These are phyloP conservation scores for Fusarium xyrophilum DNA, from an alignment of 2,329 filamentous ascomycete species.

Conservation along the genomic window DNA sequence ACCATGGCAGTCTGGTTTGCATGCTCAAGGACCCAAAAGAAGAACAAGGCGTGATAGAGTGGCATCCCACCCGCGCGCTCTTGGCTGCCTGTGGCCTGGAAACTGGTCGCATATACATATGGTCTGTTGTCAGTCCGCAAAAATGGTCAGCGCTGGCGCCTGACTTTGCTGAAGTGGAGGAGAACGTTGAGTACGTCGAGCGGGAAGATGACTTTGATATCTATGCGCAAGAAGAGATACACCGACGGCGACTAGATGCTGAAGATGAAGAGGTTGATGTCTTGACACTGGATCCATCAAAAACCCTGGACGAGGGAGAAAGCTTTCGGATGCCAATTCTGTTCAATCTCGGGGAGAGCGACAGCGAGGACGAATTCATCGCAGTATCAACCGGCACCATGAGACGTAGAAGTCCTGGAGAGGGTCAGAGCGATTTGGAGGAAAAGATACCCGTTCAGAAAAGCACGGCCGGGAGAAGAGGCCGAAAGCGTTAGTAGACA, in stretches of 20 bases:
- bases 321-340: slow-evolving; percentile 92
- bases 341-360: slow-evolving; percentile 90
- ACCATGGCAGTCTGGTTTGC: slow-evolving; percentile 90
- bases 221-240: slow-evolving; percentile 91
- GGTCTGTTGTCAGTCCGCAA: slow-evolving; percentile 94
- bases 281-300: slow-evolving; percentile 74
- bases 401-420: slow-evolving; percentile 81
- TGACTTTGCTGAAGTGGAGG: slow-evolving; percentile 96
- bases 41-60: slow-evolving; percentile 95
- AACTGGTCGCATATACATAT: slow-evolving; percentile 91
- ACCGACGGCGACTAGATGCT: slow-evolving; percentile 85
- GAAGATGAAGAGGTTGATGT: slow-evolving; percentile 97
- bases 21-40: slow-evolving; percentile 97
- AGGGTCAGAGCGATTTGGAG: slow-evolving; percentile 66
- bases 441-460: slow-evolving; percentile 53
- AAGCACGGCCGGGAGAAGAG: slow-evolving; percentile 45
- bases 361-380: slow-evolving; percentile 89
- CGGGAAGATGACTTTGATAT: slow-evolving; percentile 98
- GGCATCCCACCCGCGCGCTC: slow-evolving; percentile 88
- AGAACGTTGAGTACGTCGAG: slow-evolving; percentile 97
- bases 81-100: slow-evolving; percentile 92
- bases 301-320: slow-evolving; percentile 64
- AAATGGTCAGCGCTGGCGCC: slow-evolving; percentile 97
- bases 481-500: slow-evolving; percentile 46
- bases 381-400: slow-evolving; percentile 79